These are phyloP conservation scores for Babesia sp. DNA, from an alignment of 169 alveolate species.

Conservation along the genomic window DNA sequence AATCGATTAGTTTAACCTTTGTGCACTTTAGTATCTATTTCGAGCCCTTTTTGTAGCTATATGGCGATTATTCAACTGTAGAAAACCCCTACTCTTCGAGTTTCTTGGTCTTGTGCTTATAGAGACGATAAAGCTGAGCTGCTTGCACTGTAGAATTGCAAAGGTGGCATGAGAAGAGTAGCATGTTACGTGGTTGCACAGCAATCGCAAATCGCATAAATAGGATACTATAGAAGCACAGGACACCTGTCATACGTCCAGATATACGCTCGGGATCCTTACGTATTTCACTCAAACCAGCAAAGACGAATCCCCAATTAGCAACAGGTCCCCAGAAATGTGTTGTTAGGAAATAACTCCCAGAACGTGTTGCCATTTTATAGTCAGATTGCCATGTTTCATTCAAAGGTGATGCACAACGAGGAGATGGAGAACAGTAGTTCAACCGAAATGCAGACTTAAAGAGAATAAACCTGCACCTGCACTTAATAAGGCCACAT, in stretches of 20 bases:
- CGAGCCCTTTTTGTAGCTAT: no score
- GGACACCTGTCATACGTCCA: slow-evolving; percentile 86
- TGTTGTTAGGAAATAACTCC: slow-evolving; percentile 67
- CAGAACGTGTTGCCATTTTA: slow-evolving; percentile 12
- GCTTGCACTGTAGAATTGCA: slow-evolving; percentile 82
- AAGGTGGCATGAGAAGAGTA: slow-evolving; percentile 86
- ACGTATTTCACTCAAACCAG: slow-evolving; percentile 83
- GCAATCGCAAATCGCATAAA: slow-evolving; percentile 90
- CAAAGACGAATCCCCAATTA: slow-evolving; percentile 94
- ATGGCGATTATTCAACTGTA: no score
- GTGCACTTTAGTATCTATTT: no score
- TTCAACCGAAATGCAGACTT: no score
- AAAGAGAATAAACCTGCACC: no score
- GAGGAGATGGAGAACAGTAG: no score
- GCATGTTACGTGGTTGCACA: slow-evolving; percentile 85
- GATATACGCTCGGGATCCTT: slow-evolving; percentile 86
- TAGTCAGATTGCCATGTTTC: no score
- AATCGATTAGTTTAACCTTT: no score
- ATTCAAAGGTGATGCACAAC: no score
- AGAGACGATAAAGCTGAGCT: slow-evolving; percentile 64
- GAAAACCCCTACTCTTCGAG: not conserved
- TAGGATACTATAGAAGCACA: slow-evolving; percentile 84
- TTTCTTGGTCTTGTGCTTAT: slow-evolving; percentile 11
- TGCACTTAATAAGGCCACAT: no score
- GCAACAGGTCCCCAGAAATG: slow-evolving; percentile 96